These are phyloP conservation scores for Solanum verrucosum DNA, from an alignment of 257 asterid species.

Conservation along the genomic window DNA sequence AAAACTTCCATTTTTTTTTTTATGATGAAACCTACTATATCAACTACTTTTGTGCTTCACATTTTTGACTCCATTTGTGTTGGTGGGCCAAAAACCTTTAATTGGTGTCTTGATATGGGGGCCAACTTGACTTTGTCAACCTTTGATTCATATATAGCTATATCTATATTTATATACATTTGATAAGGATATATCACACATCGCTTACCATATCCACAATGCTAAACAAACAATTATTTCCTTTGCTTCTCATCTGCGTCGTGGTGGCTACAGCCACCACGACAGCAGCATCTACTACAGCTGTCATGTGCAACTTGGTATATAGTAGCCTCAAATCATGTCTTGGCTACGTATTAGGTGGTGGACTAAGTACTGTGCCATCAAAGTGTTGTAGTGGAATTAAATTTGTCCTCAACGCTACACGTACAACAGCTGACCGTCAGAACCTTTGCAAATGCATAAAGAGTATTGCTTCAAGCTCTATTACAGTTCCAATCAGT, in stretches of 20 bases:
- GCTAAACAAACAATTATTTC: background rate
- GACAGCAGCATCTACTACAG: background rate
- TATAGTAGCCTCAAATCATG: background rate
- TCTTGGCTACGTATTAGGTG: background rate
- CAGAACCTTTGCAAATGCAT: conserved; percentile 3
- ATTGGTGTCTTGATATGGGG: background rate
- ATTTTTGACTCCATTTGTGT: no score
- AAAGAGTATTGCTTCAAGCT: background rate
- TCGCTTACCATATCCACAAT: background rate
- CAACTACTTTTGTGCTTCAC: background rate
- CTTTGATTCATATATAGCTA: background rate
- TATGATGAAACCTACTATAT: no score
- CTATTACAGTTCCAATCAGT: no score
- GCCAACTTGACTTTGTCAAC: background rate
- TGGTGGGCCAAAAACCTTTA: background rate
- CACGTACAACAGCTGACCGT: background rate
- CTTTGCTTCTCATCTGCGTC: background rate
- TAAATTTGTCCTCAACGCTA: background rate
- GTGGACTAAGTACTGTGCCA: background rate
- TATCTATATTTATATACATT: no score
- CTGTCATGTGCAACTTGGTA: background rate
- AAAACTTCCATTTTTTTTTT: no score
- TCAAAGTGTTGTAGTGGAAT: background rate
- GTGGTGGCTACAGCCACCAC: background rate
- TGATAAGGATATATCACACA: background rate